Percentiles rank a stretch among this genome's conserved stretches.
These are phyloP conservation scores for Pseudodiploospora longispora DNA, from an alignment of 2,329 filamentous ascomycete genomes.

Conservation along the genomic window DNA sequence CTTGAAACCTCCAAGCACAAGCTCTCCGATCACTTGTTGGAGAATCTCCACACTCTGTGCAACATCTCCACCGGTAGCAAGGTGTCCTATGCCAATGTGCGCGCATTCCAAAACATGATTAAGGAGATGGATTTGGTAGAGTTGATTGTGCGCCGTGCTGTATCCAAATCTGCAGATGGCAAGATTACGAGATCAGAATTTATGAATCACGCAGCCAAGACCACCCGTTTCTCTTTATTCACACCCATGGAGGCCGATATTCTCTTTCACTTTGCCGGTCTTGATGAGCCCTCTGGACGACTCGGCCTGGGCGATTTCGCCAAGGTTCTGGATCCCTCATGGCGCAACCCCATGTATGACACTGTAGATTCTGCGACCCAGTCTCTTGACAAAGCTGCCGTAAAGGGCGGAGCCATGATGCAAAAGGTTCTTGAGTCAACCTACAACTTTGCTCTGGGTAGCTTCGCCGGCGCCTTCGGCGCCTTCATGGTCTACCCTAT, in stretches of 20 bases:
- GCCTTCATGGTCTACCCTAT: slow-evolving; percentile 99
- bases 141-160: slow-evolving; percentile 81
- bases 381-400: slow-evolving; percentile 28
- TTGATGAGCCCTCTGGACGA: slow-evolving; percentile 81
- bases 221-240: slow-evolving; percentile 91
- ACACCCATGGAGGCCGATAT: slow-evolving; percentile 99
- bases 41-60: slow-evolving; percentile 86
- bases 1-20: slow-evolving; percentile 89
- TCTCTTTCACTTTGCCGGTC: slow-evolving; percentile 92
- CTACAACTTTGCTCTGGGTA: slow-evolving; percentile 87
- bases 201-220: slow-evolving; percentile 81
- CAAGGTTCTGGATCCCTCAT: slow-evolving; percentile 90
- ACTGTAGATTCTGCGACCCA: slow-evolving; percentile 34
- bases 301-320: slow-evolving; percentile 79
- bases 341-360: slow-evolving; percentile 57
- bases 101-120: slow-evolving; percentile 97
- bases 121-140: slow-evolving; percentile 97
- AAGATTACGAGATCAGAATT: slow-evolving; percentile 94
- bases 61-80: slow-evolving; percentile 88
- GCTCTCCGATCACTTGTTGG: slow-evolving; percentile 89
- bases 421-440: slow-evolving; percentile 57
- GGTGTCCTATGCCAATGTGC: slow-evolving; percentile 95
- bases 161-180: slow-evolving; percentile 73
- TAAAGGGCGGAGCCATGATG: slow-evolving; percentile 36
- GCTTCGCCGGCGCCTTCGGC: slow-evolving; percentile 88